phyloP scores from a whole-genome alignment of 2,329 filamentous ascomycete genomes.

The Monosporascus cannonballus region DNA sequence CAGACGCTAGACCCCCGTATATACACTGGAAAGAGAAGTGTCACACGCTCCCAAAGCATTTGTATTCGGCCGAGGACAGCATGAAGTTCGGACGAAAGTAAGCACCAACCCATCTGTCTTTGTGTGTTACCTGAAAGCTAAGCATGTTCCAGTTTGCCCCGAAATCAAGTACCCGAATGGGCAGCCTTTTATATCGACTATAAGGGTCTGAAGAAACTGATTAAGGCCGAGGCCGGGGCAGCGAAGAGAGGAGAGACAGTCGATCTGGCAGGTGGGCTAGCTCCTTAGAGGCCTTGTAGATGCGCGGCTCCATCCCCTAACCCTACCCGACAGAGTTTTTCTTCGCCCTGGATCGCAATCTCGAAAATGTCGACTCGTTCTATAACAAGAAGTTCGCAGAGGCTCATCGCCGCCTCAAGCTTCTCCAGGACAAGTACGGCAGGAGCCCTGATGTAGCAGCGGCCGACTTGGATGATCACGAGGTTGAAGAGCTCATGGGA shows the following conservation, averaged over 20 bases:
- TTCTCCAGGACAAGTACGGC: conserved; percentile 85
- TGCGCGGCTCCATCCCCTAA: conserved; percentile 31
- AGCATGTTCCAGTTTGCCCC: conserved; percentile 50
- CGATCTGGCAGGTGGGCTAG: conserved; percentile 79
- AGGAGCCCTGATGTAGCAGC: conserved; percentile 62
- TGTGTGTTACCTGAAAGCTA: conserved; percentile 3
- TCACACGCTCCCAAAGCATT: neutral
- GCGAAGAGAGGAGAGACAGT: conserved; percentile 65
- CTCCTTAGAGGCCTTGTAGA: conserved; percentile 27
- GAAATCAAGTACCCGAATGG: conserved; percentile 86
- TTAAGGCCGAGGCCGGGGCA: conserved; percentile 69
- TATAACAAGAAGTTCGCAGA: conserved; percentile 95
- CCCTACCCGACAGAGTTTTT: conserved; percentile 71
- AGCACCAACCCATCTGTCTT: conserved; percentile 16
- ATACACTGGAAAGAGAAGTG: neutral
- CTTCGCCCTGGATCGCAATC: conserved; percentile 90
- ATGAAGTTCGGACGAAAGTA: conserved; percentile 63
- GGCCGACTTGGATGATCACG: conserved; percentile 75
- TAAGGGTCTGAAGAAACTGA: conserved; percentile 89
- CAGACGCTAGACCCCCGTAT: neutral
- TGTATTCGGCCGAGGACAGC: conserved; percentile 10
- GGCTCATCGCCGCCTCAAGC: conserved; percentile 72
- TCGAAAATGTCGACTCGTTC: conserved; percentile 93
- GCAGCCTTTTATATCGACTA: conserved; percentile 81
- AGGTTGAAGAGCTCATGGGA: conserved; percentile 84